These are phyloP conservation scores for Blastobotrys raffinosifermentans DNA, from an alignment of 1,139 yeast genomes.

Conservation along the genomic window DNA sequence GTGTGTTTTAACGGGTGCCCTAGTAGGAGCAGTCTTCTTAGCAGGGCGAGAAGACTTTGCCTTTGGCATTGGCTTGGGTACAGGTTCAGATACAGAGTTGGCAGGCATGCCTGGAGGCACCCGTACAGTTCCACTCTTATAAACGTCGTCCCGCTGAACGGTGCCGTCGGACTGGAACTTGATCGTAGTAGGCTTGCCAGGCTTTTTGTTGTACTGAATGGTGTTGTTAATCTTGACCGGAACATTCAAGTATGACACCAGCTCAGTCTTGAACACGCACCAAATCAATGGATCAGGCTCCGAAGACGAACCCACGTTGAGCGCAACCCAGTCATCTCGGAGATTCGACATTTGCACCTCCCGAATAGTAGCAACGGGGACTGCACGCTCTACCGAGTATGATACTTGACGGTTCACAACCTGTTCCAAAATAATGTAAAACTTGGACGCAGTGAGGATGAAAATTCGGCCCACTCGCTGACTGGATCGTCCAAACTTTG, in stretches of 20 bases:
- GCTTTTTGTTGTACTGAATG: conserved; percentile 81
- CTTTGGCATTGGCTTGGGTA: conserved; percentile 50
- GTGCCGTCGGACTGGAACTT: conserved; percentile 57
- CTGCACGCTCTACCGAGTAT: conserved; percentile 57
- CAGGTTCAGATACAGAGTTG: conserved; percentile 58
- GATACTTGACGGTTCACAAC: conserved; percentile 68
- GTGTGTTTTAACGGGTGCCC: conserved; percentile 11
- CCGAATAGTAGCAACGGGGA: conserved; percentile 56
- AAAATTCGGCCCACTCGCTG: conserved; percentile 69
- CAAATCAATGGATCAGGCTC: conserved; percentile 81
- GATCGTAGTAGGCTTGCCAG: conserved; percentile 68
- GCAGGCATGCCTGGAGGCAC: conserved; percentile 80
- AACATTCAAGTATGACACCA: conserved; percentile 65
- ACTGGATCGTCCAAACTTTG: conserved; percentile 92
- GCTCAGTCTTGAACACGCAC: conserved; percentile 83
- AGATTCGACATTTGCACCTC: conserved; percentile 64
- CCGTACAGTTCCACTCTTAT: conserved; percentile 83
- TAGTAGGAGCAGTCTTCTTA: conserved; percentile 9
- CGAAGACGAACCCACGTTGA: conserved; percentile 43
- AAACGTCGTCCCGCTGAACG: conserved; percentile 65
- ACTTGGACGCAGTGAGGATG: conserved; percentile 53
- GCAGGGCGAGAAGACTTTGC: conserved; percentile 12
- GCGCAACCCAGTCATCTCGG: conserved; percentile 92
- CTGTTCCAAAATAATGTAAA: conserved; percentile 68
- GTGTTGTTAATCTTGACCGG: conserved; percentile 65